Percentiles rank a stretch among this genome's conserved stretches.
phyloP scores from a whole-genome alignment of 768 basidiomycete species.

The Boletus reticuloceps region DNA sequence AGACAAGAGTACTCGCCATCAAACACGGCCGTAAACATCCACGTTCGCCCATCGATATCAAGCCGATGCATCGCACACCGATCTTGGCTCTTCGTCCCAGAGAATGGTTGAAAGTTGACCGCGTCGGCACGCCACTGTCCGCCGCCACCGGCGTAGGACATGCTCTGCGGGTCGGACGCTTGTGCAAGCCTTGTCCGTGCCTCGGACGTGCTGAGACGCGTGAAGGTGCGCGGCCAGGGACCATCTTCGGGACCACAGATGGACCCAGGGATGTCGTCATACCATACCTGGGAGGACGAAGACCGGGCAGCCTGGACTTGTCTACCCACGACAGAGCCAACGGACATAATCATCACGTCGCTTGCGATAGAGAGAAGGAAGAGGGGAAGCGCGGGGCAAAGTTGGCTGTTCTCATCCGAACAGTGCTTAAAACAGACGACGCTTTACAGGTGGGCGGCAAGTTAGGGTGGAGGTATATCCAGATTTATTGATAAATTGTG shows the following conservation, averaged over 20 bases:
- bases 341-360: conserved; percentile 17
- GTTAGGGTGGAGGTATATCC: conserved; percentile 22
- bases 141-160: conserved; percentile 35
- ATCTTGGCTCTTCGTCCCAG: conserved; percentile 55
- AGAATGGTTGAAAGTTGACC: conserved; percentile 67
- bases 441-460: conserved; percentile 21
- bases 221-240: conserved; percentile 62
- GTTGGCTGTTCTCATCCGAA: not conserved
- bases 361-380: not conserved
- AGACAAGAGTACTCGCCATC: conserved; percentile 47
- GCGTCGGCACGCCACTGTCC: conserved; percentile 50
- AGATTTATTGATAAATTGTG: conserved; percentile 23
- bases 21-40: conserved; percentile 70
- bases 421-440: conserved; percentile 29
- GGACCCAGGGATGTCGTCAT: conserved; percentile 61
- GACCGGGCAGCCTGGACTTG: conserved; percentile 14
- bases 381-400: conserved; percentile 3
- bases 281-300: conserved; percentile 42
- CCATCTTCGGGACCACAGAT: conserved; percentile 63
- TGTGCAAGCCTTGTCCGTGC: conserved; percentile 51
- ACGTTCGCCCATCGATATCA: conserved; percentile 51
- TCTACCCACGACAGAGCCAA: conserved; percentile 13
- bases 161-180: conserved; percentile 51
- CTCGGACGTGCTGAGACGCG: conserved; percentile 46
- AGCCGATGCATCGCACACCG: conserved; percentile 59